A percentile compares a stretch with the other conserved stretches of the same genome.
Conservation (phyloP, 192 early-diverging fungal species). For the Umbelopsis ramanniana region DNA sequence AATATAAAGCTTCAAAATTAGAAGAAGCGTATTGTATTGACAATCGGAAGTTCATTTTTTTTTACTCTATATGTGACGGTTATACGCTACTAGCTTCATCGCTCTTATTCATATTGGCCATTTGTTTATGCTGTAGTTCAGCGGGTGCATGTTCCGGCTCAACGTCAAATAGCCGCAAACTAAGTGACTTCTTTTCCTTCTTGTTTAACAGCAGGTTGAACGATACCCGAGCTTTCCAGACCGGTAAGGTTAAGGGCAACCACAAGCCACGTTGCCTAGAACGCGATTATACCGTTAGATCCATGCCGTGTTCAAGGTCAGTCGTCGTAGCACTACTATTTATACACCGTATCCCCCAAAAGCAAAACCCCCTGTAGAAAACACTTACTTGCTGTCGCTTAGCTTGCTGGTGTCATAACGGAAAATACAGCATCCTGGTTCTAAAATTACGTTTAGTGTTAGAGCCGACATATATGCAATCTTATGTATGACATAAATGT, state of each 20-base stretch:
- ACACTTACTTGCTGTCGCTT: conserved; percentile 21
- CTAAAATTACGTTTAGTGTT: conserved; percentile 14
- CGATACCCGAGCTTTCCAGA: conserved; percentile 76
- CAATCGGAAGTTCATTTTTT: background rate
- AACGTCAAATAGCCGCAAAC: conserved; percentile 35
- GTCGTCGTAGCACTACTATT: conserved; percentile 13
- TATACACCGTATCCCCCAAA: background rate
- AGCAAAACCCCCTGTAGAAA: background rate
- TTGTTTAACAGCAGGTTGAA: conserved; percentile 78
- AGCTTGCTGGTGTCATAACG: conserved; percentile 30
- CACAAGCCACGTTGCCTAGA: conserved; percentile 35
- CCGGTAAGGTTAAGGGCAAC: conserved; percentile 60
- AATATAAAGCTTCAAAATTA: too few species aligned
- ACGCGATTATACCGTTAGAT: background rate
- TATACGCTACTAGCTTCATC: background rate
- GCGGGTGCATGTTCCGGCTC: conserved; percentile 37
- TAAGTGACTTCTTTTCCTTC: conserved; percentile 59
- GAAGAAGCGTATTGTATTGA: conserved; percentile 2
- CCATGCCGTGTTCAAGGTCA: background rate
- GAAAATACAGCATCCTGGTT: conserved; percentile 62
- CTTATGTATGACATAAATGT: too few species aligned
- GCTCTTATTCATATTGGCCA: conserved; percentile 2
- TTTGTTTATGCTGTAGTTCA: conserved; percentile 31
- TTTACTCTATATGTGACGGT: background rate
- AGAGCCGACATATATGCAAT: background rate